Base-by-base conservation (phyloP, 2,329 filamentous ascomycete species). In the Xylaria sp. region DNA sequence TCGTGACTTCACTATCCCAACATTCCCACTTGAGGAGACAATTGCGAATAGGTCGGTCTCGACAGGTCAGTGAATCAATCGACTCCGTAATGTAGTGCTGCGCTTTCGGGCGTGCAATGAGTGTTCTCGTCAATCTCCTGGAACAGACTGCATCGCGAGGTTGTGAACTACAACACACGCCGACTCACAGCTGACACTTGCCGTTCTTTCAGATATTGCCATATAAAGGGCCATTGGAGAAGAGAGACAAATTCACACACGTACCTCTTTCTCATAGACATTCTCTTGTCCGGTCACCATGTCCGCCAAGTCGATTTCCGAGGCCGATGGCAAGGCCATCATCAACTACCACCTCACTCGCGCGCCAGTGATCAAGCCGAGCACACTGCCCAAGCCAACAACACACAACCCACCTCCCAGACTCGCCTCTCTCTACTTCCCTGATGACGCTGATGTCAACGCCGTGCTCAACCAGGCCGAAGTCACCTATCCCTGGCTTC, bases 291-390 rank as follows among this genome's bases (percentile, higher is more conserved):
- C 64, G 68, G 70, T 67, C 83, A 88, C 80, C 80, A 97, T 97
- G 94, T 94, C 93, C 82, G 93, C 96, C 84, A 99, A 99, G 87
- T 92, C 95, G 76, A 98, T 99, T 82, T 86, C 92, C 88, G 96
- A 99, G 89, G 95, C 95, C 88, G 96, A 99, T 87, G 96, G 96
- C 90, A 99, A 99, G 92, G 96, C 96, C 89, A 98, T 99, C 88
- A 90, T 99, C 90, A 98, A 98, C 92, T 99, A 98, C 90, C 96
- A 98, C 89, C 94, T 99, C 85, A 98, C 96, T 78, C 92, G 96
- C 82, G 94, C 96, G 77, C 91, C 94, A 75, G 92, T 97, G 83
- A 97, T 99, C 90, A 98, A 98, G 92, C 93, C 95, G 76, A 95
- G 94, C 80, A 94, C 96, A 84, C 94, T 98, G 67, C 93, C 94